These are phyloP conservation scores for Colletotrichum godetiae DNA, from an alignment of 2,329 filamentous ascomycete species.

Conservation along the genomic window DNA sequence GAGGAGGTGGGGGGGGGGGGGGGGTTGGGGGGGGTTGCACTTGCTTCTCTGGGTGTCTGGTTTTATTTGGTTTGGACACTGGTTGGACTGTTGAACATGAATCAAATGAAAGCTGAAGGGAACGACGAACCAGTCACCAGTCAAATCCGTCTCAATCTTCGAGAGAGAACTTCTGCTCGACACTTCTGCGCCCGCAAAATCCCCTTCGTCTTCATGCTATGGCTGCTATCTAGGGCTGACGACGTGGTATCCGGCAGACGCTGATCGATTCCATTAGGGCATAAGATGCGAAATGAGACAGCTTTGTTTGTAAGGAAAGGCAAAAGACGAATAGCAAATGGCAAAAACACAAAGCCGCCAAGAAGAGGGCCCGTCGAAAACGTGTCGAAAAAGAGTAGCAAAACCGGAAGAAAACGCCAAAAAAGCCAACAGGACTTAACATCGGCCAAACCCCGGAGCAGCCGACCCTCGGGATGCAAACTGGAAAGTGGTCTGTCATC, in stretches of 20 bases:
- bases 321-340: not conserved
- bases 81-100: not conserved
- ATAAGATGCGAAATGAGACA: not conserved
- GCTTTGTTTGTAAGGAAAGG: not conserved
- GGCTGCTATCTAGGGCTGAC: not conserved
- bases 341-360: not conserved
- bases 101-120: not conserved
- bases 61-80: not conserved
- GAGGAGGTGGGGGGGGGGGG: not conserved
- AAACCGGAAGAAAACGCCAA: not conserved
- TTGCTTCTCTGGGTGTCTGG: slow-evolving; percentile 27
- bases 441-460: slow-evolving; percentile 30
- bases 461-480: slow-evolving; percentile 21
- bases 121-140: not conserved
- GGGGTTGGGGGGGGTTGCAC: too few relatives aligned
- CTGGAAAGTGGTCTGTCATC: slow-evolving; percentile 21
- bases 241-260: not conserved
- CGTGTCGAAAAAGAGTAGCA: not conserved
- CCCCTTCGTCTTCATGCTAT: not conserved
- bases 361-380: not conserved
- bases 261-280: not conserved
- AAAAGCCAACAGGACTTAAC: slow-evolving; percentile 2
- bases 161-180: not conserved
- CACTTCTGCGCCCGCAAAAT: not conserved
- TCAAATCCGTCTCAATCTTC: not conserved